phyloP scores from a whole-genome alignment of 2,329 filamentous ascomycete species.

The Polychaeton citri region DNA sequence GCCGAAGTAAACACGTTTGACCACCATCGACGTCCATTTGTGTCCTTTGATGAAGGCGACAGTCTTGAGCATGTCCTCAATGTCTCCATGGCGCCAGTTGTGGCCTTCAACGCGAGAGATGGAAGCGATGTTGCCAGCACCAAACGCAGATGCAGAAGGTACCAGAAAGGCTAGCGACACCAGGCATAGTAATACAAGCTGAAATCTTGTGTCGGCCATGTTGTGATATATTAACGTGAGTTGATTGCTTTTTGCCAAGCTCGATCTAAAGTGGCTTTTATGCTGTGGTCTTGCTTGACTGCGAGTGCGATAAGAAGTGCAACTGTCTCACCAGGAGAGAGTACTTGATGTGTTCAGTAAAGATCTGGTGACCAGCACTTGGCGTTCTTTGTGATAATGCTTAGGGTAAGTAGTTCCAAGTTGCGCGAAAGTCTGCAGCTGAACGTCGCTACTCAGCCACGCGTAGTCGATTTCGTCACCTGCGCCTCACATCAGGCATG shows the following conservation, averaged over 20 bases:
- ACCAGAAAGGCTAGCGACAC: constrained; percentile 15
- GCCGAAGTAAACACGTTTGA: constrained; percentile 86
- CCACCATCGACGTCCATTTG: constrained; percentile 78
- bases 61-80: constrained; percentile 37
- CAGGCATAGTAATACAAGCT: constrained; percentile 10
- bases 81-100: constrained; percentile 41
- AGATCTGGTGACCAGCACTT: too few species aligned
- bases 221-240: not conserved
- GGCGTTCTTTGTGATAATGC: too few species aligned
- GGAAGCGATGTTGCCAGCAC: constrained; percentile 35
- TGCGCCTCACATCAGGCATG: too few species aligned
- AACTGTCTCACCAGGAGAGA: too few species aligned
- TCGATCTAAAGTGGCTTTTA: too few species aligned
- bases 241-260: too few species aligned
- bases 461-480: too few species aligned
- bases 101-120: constrained; percentile 31
- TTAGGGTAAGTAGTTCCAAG: too few species aligned
- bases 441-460: not conserved
- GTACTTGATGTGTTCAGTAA: too few species aligned
- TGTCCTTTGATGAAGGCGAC: constrained; percentile 44
- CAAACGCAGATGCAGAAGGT: constrained; percentile 25
- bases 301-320: too few species aligned
- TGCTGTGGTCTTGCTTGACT: too few species aligned
- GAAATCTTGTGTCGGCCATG: not conserved
- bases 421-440: not conserved